Evolutionary conservation across 768 basidiomycete genomes (phyloP).

Genomic region (Psilocybe azurescens): DNA sequence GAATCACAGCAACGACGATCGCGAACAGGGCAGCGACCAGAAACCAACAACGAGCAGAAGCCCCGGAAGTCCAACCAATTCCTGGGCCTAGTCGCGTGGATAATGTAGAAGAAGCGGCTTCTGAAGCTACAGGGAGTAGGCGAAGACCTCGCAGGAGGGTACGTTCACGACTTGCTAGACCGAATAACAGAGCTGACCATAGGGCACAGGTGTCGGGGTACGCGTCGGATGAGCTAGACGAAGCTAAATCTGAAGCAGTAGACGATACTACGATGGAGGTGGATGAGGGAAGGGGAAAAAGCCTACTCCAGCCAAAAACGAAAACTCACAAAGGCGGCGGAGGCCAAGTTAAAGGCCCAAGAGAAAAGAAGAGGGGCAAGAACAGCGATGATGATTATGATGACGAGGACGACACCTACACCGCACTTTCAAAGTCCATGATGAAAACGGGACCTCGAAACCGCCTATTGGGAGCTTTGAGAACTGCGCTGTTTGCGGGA

Average conservation of each 20-base stretch:
- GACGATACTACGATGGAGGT: constrained; percentile 24
- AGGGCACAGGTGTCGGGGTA: constrained; percentile 46
- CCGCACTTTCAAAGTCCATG: constrained; percentile 60
- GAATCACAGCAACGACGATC: constrained; percentile 52
- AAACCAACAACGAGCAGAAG: constrained; percentile 24
- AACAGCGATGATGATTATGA: constrained; percentile 52
- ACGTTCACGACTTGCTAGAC: constrained; percentile 6
- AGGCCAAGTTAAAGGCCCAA: constrained; percentile 47
- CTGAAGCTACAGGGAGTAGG: constrained; percentile 16
- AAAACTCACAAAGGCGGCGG: constrained; percentile 55
- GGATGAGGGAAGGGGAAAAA: constrained; percentile 25
- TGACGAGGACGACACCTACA: constrained; percentile 73
- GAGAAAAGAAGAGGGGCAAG: constrained; percentile 47
- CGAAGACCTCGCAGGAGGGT: constrained; percentile 27
- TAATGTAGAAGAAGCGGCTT: not conserved
- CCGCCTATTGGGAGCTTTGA: constrained; percentile 82
- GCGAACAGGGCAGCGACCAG: constrained; percentile 43
- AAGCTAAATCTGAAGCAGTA: constrained; percentile 40
- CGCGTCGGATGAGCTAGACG: constrained; percentile 80
- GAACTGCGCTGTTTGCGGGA: constrained; percentile 80
- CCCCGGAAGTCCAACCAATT: constrained; percentile 36
- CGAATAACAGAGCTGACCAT: not conserved
- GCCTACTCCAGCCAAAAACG: constrained; percentile 52
- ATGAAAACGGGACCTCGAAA: constrained; percentile 46
- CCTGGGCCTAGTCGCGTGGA: constrained; percentile 48